Evolutionary conservation across 805 yeast species (phyloP), one percentile per base, ranked within the genome.

Genomic region (Barnettozyma pratensis): DNA sequence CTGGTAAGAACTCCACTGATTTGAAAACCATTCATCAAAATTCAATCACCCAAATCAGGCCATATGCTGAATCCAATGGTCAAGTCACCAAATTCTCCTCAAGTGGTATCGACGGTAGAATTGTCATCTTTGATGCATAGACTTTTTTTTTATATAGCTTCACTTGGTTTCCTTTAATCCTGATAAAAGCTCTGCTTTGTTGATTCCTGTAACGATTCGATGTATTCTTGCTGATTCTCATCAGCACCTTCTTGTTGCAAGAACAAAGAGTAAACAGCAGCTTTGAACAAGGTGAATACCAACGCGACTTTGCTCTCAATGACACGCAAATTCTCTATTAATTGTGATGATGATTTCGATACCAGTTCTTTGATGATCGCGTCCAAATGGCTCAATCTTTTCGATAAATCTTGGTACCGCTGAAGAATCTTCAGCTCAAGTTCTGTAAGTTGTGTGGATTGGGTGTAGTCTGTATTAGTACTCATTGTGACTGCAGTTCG

Each of bases 51-150:
- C 77, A 80, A 44, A 66, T 92, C 47, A 75, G 81, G 56, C 71
- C 79, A 37, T 79, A 67, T 54, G 69, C 70, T 47, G 76, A 42
- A 14, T 50, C 48, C 49, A 70, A 69, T 35, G 57, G 71, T 7
- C 67, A 69, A 29, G 80, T 86, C 35, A 70, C 82, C 41, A 75
- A 79, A 67, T 73, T 83, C 53, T 81, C 88, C 10, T 73, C 90
- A 12, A 81, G 89, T 50, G 97, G 97, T 49, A 80, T 87, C 50
- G 99, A 94, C 64, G 98, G 99, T 47, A 86, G 85, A 64, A 79
- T 92, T 45, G 98, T 91, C 39, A 74, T 92, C 44, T 92, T 87
- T 65, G 71, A 72, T 45, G 74, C 76, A 19, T 19, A 19, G 19
- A 19, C 19, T 2, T 19, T 19, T 19, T 19, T 19, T 19, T 19